Percentiles rank a stretch among this genome's conserved stretches.
phyloP scores from a whole-genome alignment of 1,284 basidiomycete species.

The Pterulicium gracile region DNA sequence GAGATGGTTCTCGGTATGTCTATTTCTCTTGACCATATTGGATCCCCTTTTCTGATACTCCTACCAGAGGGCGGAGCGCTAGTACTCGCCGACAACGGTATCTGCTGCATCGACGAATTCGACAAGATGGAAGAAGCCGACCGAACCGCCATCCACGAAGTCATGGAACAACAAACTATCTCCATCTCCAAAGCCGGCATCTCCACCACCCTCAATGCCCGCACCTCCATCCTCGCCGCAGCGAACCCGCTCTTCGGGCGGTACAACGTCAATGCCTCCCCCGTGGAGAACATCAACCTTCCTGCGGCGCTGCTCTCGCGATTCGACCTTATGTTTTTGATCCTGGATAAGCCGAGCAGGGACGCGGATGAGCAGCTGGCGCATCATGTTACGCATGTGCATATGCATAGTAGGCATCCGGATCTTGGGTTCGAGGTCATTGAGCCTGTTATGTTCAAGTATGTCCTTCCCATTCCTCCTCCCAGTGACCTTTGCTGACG shows the following conservation, averaged over 20 bases:
- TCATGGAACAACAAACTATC: slow-evolving; percentile 99
- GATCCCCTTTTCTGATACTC: slow-evolving; percentile 6
- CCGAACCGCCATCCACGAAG: slow-evolving; percentile 98
- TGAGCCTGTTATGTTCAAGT: slow-evolving; percentile 85
- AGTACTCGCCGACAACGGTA: slow-evolving; percentile 97
- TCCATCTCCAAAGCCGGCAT: slow-evolving; percentile 99
- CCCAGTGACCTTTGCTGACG: background rate
- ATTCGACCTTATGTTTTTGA: slow-evolving; percentile 95
- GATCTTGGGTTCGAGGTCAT: slow-evolving; percentile 77
- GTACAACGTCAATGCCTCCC: slow-evolving; percentile 95
- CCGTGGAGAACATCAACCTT: slow-evolving; percentile 98
- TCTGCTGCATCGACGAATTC: slow-evolving; percentile 99
- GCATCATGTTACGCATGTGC: slow-evolving; percentile 95
- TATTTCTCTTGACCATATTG: slow-evolving; percentile 6
- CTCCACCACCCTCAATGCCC: slow-evolving; percentile 96
- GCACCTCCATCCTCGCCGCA: slow-evolving; percentile 95
- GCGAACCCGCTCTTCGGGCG: slow-evolving; percentile 97
- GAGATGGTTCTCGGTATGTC: slow-evolving; percentile 94
- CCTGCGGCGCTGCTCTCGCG: slow-evolving; percentile 93
- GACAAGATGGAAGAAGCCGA: slow-evolving; percentile 99
- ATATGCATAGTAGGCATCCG: slow-evolving; percentile 92
- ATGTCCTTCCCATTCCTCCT: slow-evolving; percentile 12
- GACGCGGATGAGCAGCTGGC: slow-evolving; percentile 96
- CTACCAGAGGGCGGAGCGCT: slow-evolving; percentile 93
- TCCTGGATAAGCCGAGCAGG: slow-evolving; percentile 89